A percentile compares a stretch with the other conserved stretches of the same genome.
Conservation (phyloP, 768 basidiomycete species). For the Strobilomyces echinocephalus region DNA sequence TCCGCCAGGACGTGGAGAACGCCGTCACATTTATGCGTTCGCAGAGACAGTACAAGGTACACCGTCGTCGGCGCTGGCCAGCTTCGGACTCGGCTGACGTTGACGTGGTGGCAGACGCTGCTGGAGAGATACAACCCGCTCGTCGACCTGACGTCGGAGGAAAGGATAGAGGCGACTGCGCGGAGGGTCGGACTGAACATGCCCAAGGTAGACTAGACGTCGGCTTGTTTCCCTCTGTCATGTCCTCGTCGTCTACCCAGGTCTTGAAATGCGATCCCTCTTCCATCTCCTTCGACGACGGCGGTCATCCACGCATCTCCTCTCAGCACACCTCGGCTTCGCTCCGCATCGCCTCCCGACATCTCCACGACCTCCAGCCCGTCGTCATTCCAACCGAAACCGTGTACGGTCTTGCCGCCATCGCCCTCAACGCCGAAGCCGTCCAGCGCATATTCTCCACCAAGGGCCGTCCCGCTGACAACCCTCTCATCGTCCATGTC, state of each 20-base stretch:
- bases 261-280: slow-evolving; percentile 61
- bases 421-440: slow-evolving; percentile 64
- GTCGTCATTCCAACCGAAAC: slow-evolving; percentile 97
- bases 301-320: slow-evolving; percentile 46
- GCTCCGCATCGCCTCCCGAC: slow-evolving; percentile 51
- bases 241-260: slow-evolving; percentile 22
- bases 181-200: slow-evolving; percentile 83
- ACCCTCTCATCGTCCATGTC: slow-evolving; percentile 96
- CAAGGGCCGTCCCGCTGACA: slow-evolving; percentile 92
- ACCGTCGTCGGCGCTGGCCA: too few relatives aligned
- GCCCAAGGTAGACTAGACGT: slow-evolving; percentile 38
- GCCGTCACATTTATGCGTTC: slow-evolving; percentile 64
- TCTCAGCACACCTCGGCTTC: slow-evolving; percentile 49
- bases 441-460: slow-evolving; percentile 73
- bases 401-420: slow-evolving; percentile 94
- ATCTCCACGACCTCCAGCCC: slow-evolving; percentile 43
- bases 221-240: slow-evolving; percentile 5
- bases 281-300: slow-evolving; percentile 53
- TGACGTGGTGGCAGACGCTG: slow-evolving; percentile 46
- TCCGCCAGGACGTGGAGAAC: slow-evolving; percentile 52
- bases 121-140: slow-evolving; percentile 87
- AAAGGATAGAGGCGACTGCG: slow-evolving; percentile 80
- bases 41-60: slow-evolving; percentile 75
- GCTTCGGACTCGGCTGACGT: not conserved
- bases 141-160: slow-evolving; percentile 71